Conservation (phyloP, 331 rosid species). For the Pyracantha coccinea region DNA sequence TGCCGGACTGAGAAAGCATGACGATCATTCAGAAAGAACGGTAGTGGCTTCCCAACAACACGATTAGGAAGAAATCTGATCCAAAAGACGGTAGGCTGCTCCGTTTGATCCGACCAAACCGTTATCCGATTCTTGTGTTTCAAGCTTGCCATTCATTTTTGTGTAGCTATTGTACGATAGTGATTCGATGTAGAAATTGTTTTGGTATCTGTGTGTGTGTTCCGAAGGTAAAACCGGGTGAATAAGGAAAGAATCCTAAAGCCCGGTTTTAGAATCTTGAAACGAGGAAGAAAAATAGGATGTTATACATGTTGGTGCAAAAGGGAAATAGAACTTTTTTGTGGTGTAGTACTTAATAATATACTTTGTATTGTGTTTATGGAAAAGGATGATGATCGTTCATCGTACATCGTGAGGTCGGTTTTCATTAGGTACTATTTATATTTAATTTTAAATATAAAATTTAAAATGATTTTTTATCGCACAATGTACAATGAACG, state of each 20-base stretch:
- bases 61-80: neutral
- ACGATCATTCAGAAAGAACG: slow-evolving; percentile 2
- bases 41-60: neutral
- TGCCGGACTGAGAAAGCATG: neutral
- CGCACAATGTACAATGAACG: too few species aligned
- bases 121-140: slow-evolving; percentile 16
- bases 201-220: slow-evolving; percentile 8
- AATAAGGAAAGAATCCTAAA: slow-evolving; percentile 8
- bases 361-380: too few species aligned
- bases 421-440: too few species aligned
- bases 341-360: too few species aligned
- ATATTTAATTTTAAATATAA: too few species aligned
- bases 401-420: too few species aligned
- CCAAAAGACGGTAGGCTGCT: neutral
- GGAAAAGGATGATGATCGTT: too few species aligned
- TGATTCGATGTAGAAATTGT: slow-evolving; percentile 13
- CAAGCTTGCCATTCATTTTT: slow-evolving; percentile 30
- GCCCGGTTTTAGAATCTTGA: slow-evolving; percentile 9
- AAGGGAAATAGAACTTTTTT: too few species aligned
- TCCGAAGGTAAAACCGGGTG: slow-evolving; percentile 13
- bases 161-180: slow-evolving; percentile 20
- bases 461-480: too few species aligned
- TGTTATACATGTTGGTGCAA: too few species aligned
- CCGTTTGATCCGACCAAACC: neutral
- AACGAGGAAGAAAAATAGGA: neutral